Evolutionary conservation across 352 stramenopile species (phyloP).

Genomic region (Pythium periplocum): DNA sequence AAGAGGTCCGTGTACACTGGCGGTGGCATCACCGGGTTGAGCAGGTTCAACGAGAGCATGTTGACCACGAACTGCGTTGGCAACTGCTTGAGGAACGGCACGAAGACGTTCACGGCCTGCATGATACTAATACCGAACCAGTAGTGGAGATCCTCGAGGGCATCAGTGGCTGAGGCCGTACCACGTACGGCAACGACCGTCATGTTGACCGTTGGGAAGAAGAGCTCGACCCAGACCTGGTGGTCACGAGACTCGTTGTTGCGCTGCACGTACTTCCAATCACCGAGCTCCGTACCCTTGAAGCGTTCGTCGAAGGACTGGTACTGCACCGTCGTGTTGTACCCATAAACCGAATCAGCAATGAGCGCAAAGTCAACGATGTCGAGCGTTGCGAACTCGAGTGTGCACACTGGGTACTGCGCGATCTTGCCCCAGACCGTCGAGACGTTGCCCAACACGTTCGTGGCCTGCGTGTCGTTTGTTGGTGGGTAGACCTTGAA

Average conservation of each 20-base stretch:
- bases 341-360: conserved; percentile 74
- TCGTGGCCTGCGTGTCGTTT: conserved; percentile 12
- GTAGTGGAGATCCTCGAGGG: conserved; percentile 82
- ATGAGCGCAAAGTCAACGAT: conserved; percentile 87
- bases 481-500: conserved; percentile 71
- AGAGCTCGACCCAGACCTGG: conserved; percentile 84
- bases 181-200: conserved; percentile 80
- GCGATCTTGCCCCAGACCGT: conserved; percentile 54
- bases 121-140: conserved; percentile 87
- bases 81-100: conserved; percentile 84
- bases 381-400: conserved; percentile 52
- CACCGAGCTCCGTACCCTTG: conserved; percentile 61
- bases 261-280: conserved; percentile 72
- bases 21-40: conserved; percentile 64
- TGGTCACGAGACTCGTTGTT: conserved; percentile 62
- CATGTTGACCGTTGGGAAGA: conserved; percentile 79
- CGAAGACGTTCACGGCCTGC: conserved; percentile 80
- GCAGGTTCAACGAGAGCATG: conserved; percentile 76
- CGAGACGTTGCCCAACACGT: conserved; percentile 43
- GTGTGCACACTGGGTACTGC: conserved; percentile 74
- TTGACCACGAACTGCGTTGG: conserved; percentile 72
- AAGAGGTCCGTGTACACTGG: conserved; percentile 75
- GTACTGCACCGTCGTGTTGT: conserved; percentile 69
- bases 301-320: conserved; percentile 78
- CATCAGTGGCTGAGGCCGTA: conserved; percentile 77